Base-by-base conservation (phyloP, 352 stramenopile species). In the Pythium guiyangense region DNA sequence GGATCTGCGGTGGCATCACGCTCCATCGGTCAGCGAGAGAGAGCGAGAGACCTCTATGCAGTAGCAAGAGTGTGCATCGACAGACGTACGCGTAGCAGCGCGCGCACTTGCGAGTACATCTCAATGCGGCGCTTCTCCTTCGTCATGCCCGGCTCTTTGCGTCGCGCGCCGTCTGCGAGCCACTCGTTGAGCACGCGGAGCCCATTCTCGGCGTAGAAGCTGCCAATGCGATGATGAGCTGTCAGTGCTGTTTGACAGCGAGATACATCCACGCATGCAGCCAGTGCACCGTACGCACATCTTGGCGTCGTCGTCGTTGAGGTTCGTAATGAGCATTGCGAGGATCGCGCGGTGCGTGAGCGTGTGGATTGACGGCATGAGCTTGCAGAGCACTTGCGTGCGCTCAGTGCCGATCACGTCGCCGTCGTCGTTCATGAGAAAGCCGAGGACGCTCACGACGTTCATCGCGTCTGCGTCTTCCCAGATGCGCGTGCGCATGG, bases 281-380 rank as follows among this genome's bases (percentile, higher is more conserved):
- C 31, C 1, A 37, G 46, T 8, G 14, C 12, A n/a, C 5, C 8
- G 40, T 37, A 62, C 67, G 49, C 47, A 92, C 78, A 76, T 84
- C 62, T 86, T 77, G 40, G 69, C 70, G 65, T 92, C 82, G 52
- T 70, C 70, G 63, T 88, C 78, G 69, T 68, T 86, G 62, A 92
- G 76, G 37, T 77, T 72, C 37, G 69, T 67, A 48, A 92, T 64
- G 46, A 92, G 73, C 69, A 92, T 83, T 40, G 76, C 79, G 52
- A 92, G 69, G 44, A 90, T 88, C 15, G 78, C 82, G 63, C 82
- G 82, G 62, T 92, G 82, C 47, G 82, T 79, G 42, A 77, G 57
- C 63, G 82, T 92, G 69, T 90, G 78, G 62, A 92, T 90, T 39
- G 77, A 90, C 45, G 82, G 78, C 82, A 92, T 86, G 69, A 92